Evolutionary conservation across 2,329 filamentous ascomycete genomes (phyloP), one percentile per base, ranked within the genome.

Genomic region (Neophaeococcomyces aloes): DNA sequence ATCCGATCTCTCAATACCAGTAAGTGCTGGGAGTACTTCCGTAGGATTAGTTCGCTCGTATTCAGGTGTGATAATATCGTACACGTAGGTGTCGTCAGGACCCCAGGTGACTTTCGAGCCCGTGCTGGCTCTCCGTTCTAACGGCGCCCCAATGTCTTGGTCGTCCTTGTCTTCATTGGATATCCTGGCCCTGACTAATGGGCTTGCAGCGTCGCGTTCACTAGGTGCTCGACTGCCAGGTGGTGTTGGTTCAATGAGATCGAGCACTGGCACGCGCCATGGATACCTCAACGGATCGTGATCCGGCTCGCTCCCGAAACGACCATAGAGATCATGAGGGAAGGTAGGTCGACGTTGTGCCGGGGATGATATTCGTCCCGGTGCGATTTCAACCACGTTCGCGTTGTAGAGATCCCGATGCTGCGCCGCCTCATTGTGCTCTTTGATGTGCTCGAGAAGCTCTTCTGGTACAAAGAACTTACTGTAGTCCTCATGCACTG

Each of bases 101-200:
- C 76, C 79, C 78, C 77, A 82, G 10, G 70, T 78, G 3, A 82
- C 78, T 52, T 79, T 80, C 5, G 74, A 67, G 19, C 55, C 58
- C 17, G 63, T 36, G 23, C 29, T 61, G 5, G 64, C 64, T 25
- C 68, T 65, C 18, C 65, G 59, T 40, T 68, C 64, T n/a, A 64
- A 56, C 1, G 61, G 61, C 45, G 66, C 60, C 8, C 69, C 56
- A 29, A 66, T 56, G 40, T 74, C 69, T 8, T 65, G 66, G n/a
- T 21, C 8, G 29, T 31, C 14, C 19, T 46, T 42, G 3, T 41
- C 29, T 4, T 38, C 23, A 15, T n/a, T 18, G 5, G 31, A 13
- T 13, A 7, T 14, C 17, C 7, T 25, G 17, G n/a, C 25, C 2
- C 10, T 10, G 2, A n/a, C 18, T 13, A 41, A 10, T 4, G 45